Percentiles rank a stretch among this genome's conserved stretches.
phyloP scores from a whole-genome alignment of 345 rosid species.

The Lepidium sativum region DNA sequence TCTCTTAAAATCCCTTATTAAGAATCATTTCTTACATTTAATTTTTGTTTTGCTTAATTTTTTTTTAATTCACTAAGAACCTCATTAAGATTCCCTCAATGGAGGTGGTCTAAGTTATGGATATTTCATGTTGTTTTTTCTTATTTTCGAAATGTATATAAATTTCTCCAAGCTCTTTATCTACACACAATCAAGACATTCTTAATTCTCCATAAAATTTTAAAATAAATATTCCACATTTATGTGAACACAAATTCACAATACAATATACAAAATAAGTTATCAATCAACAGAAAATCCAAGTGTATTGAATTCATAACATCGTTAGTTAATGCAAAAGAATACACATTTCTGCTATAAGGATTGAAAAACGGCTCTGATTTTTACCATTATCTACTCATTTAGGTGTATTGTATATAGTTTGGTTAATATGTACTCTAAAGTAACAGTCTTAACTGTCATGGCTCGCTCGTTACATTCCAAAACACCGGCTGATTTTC shows the following conservation, averaged over 20 bases:
- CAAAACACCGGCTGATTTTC: slow-evolving; percentile 31
- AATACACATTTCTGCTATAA: neutral
- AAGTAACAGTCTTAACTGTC: neutral
- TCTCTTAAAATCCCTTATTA: too few species aligned
- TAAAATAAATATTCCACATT: neutral
- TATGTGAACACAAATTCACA: too few species aligned
- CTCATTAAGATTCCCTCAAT: too few species aligned
- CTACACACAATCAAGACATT: neutral
- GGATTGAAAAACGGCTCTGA: neutral
- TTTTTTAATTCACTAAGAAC: too few species aligned
- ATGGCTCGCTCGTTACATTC: slow-evolving; percentile 7
- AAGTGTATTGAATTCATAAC: neutral
- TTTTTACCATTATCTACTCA: neutral
- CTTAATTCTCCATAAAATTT: neutral
- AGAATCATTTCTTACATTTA: too few species aligned
- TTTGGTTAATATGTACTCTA: neutral
- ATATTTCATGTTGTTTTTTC: too few species aligned
- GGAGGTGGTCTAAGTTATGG: too few species aligned
- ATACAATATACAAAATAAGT: neutral
- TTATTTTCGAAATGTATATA: neutral
- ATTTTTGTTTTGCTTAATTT: too few species aligned
- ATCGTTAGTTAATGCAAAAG: neutral
- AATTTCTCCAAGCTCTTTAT: neutral
- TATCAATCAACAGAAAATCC: neutral
- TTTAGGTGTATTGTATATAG: neutral